phyloP scores from a whole-genome alignment of 75 land plant species.

The Picea glauca region DNA sequence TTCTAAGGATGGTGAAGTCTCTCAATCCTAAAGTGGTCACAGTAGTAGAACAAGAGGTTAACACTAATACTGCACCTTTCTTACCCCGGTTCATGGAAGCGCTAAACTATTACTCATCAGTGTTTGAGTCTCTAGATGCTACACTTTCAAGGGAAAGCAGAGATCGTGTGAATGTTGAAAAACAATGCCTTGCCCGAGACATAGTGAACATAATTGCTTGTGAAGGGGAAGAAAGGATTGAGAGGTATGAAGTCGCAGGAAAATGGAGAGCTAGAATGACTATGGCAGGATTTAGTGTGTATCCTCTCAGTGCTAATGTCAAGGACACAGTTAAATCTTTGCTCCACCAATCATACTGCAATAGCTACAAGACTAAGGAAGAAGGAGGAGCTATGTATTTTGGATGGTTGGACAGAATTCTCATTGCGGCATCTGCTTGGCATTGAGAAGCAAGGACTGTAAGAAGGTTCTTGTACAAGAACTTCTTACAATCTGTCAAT shows the following conservation, averaged over 20 bases:
- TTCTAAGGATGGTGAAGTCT: slow-evolving; percentile 79
- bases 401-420: slow-evolving; percentile 80
- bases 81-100: slow-evolving; percentile 79
- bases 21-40: slow-evolving; percentile 84
- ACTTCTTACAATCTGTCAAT: too few species aligned
- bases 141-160: slow-evolving; percentile 80
- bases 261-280: slow-evolving; percentile 95
- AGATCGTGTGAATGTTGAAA: slow-evolving; percentile 89
- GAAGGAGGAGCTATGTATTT: slow-evolving; percentile 75
- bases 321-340: slow-evolving; percentile 39
- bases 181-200: slow-evolving; percentile 92
- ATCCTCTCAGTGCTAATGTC: slow-evolving; percentile 60
- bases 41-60: slow-evolving; percentile 90
- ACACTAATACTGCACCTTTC: slow-evolving; percentile 89
- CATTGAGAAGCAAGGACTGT: slow-evolving; percentile 22
- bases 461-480: neutral
- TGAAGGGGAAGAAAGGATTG: slow-evolving; percentile 87
- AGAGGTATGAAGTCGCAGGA: slow-evolving; percentile 85
- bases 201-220: slow-evolving; percentile 93
- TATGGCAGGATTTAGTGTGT: slow-evolving; percentile 86
- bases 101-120: slow-evolving; percentile 70
- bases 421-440: slow-evolving; percentile 92
- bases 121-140: slow-evolving; percentile 90
- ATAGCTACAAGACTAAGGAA: slow-evolving; percentile 69
- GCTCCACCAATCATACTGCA: slow-evolving; percentile 51